A percentile compares a stretch with the other conserved stretches of the same genome.
phyloP scores from a whole-genome alignment of 2,329 filamentous ascomycete genomes.

The Fusarium scirpi region DNA sequence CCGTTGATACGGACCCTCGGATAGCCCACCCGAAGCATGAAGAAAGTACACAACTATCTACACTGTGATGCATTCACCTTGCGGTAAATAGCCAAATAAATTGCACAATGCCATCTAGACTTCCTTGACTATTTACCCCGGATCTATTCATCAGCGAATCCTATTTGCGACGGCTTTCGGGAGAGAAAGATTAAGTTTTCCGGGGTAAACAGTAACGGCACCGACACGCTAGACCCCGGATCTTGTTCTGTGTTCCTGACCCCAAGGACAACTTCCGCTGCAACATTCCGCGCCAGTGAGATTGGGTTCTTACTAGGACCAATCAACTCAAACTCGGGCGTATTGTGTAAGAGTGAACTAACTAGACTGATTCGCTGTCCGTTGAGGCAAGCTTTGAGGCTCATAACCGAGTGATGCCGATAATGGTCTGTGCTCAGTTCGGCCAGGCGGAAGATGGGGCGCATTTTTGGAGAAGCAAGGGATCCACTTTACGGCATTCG shows the following conservation, averaged over 20 bases:
- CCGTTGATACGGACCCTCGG: neutral
- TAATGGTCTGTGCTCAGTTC: constrained; percentile 46
- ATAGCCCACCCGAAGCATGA: neutral
- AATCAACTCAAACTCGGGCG: neutral
- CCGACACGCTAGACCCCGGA: constrained; percentile 19
- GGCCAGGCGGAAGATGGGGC: constrained; percentile 44
- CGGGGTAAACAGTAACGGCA: constrained; percentile 29
- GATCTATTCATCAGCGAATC: neutral
- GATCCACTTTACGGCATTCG: constrained; percentile 20
- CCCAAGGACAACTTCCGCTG: neutral
- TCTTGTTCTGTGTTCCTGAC: constrained; percentile 13
- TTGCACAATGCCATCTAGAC: neutral
- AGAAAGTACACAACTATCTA: no score
- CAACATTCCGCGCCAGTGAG: neutral
- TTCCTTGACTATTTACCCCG: neutral
- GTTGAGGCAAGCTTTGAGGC: neutral
- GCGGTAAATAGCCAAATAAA: neutral
- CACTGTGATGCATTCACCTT: neutral
- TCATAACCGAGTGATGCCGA: constrained; percentile 47
- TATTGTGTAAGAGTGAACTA: neutral
- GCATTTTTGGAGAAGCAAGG: constrained; percentile 28
- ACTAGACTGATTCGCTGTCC: neutral
- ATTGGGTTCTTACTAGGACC: neutral
- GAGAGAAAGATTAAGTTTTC: constrained; percentile 2
- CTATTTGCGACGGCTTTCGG: neutral